Evolutionary conservation across 176 grass and related monocot genomes (phyloP), one percentile per base, ranked within the genome.

Genomic region (Metroxylon sagu): DNA sequence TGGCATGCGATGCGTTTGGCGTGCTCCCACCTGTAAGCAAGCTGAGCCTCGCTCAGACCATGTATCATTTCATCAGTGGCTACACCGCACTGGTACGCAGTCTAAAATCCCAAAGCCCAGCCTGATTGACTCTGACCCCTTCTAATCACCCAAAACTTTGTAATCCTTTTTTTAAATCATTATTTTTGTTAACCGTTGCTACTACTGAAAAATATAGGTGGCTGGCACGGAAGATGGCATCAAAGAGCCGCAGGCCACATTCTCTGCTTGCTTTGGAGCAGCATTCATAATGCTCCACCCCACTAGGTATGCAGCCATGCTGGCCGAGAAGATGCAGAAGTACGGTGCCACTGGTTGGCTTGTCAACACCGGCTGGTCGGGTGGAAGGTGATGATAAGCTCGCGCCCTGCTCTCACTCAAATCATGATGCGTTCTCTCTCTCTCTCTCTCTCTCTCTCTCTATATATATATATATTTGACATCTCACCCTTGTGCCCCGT

Each of bases 41-140:
- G 68, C 79, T 98, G 14, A 92, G 72, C 74, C 79, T 98, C 17
- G 66, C 87, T 15, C 93, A 98, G 76, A 98, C 93, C 60, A 98
- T 98, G 93, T 98, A 98, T 73, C 93, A 98, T 50, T 98, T 98
- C 84, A 98, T 98, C 60, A 98, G 93, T 53, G 93, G 93, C 62
- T 98, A 98, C 81, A 98, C 93, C 53, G 93, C 93, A 61, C 70
- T 98, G 52, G 84, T 95, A 74, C 59, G 18, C 14, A 19, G 29
- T 14, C 35, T 43, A 43, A 43, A 43, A 43, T 12, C 6, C 31
- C 31, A 7, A 35, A 23, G 21, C 21, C n/a, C 21, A 23, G 21
- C 1, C 21, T 23, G 21, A 23, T 1, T 23, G 21, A 23, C 21
- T 23, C 21, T 23, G 21, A 23, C 21, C 21, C 0, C 31, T 31